phyloP scores from a whole-genome alignment of 805 yeast genomes.

The Kluyveromyces siamensis region DNA sequence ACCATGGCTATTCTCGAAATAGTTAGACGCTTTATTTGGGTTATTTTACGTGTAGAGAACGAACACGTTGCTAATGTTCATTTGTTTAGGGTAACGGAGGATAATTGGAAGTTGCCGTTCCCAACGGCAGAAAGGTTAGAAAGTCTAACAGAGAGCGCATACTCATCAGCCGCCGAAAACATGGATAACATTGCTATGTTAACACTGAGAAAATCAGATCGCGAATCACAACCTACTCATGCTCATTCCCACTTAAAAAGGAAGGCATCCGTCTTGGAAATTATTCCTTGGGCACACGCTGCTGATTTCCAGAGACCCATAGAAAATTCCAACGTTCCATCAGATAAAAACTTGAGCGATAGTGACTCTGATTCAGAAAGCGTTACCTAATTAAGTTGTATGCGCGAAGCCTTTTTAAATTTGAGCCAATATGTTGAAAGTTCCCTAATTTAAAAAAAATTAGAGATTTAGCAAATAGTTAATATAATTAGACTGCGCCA shows the following conservation, averaged over 20 bases:
- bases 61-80: conserved; percentile 90
- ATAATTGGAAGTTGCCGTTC: conserved; percentile 70
- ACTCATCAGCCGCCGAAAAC: background rate
- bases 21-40: conserved; percentile 79
- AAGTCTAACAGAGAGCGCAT: background rate
- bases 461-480: too few relatives aligned
- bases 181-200: conserved; percentile 6
- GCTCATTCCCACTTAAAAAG: conserved; percentile 15
- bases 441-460: too few relatives aligned
- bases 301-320: conserved; percentile 71
- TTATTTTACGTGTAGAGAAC: conserved; percentile 87
- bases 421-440: too few relatives aligned
- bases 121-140: conserved; percentile 29
- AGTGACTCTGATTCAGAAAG: conserved; percentile 16
- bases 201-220: background rate
- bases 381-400: conserved; percentile 2
- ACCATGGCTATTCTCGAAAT: conserved; percentile 76
- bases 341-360: conserved; percentile 16
- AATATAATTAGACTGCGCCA: too few relatives aligned
- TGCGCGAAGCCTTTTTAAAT: too few relatives aligned
- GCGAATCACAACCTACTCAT: background rate
- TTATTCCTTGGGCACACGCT: conserved; percentile 65
- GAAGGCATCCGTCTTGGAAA: conserved; percentile 18
- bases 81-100: conserved; percentile 79
- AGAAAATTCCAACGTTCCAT: conserved; percentile 4